Evolutionary conservation across 2,329 filamentous ascomycete species (phyloP), one percentile per base, ranked within the genome.

Genomic region (Arachnomyces sp.): DNA sequence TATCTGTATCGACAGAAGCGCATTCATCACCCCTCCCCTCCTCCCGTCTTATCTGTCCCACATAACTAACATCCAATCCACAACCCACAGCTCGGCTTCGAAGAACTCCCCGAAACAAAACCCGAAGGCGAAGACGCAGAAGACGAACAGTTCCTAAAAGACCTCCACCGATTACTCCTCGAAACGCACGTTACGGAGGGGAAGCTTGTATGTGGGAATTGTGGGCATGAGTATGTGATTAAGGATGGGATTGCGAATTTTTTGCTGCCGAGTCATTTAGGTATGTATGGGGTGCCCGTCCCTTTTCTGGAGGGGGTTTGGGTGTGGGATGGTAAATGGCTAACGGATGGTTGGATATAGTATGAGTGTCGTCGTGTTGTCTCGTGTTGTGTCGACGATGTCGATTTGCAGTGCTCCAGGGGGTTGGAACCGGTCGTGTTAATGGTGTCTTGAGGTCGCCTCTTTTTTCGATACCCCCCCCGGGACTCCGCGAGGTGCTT

Each of bases 231-330:
- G 69, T 98, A 96, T 64, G 80, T 80, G 43, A 82, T 98, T 47
- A 89, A 92, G 60, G 90, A 98, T 66, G 92, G 92, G 4, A 94
- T 96, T 61, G 87, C 88, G 44, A 96, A 96, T 64, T 98, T 98
- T 57, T 67, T 98, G 58, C 67, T 98, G 51, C 92, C 92, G 9
- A 92, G 84, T 55, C 92, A 98, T 69, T 67, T 98, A 63, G 92
- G 64, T 66, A 42, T 13, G 46, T 48, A 14, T 29, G 9, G 12
- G 12, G 16, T 31, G n/a, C 28, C 15, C 34, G n/a, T 7, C 18
- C 28, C n/a, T 37, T 12, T 17, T 34, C 15, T 32, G n/a, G 31
- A 4, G n/a, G 31, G n/a, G n/a, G n/a, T n/a, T n/a, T n/a, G n/a
- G n/a, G n/a, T n/a, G n/a, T n/a, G n/a, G n/a, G n/a, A n/a, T n/a